Conservation (phyloP, 768 basidiomycete species). For the Calocera viscosa region DNA sequence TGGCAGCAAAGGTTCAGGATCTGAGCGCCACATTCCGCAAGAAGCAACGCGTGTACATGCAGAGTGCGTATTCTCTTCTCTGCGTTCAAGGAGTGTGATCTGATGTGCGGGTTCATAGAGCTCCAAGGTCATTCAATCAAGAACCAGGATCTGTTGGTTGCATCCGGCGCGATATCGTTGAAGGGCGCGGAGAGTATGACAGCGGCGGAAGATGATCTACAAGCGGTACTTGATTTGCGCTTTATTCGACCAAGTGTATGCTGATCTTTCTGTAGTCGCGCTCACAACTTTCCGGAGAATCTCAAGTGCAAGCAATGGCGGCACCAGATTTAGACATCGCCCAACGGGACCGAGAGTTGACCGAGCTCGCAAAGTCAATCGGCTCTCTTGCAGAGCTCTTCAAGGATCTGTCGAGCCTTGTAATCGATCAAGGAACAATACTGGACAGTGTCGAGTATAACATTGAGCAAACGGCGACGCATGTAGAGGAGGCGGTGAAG, state of each 20-base stretch:
- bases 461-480: constrained; percentile 77
- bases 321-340: constrained; percentile 33
- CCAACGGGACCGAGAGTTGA: constrained; percentile 55
- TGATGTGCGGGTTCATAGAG: constrained; percentile 36
- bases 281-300: not conserved
- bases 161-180: constrained; percentile 62
- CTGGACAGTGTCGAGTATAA: constrained; percentile 97
- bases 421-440: constrained; percentile 96
- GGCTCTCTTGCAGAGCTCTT: constrained; percentile 86
- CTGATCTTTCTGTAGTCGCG: not conserved
- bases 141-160: constrained; percentile 85
- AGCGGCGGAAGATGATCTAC: constrained; percentile 82
- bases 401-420: constrained; percentile 82
- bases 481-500: constrained; percentile 70
- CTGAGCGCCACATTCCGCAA: constrained; percentile 85
- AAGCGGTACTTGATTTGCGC: constrained; percentile 47
- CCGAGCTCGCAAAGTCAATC: constrained; percentile 85
- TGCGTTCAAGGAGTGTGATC: constrained; percentile 11
- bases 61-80: constrained; percentile 55
- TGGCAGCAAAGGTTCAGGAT: constrained; percentile 94
- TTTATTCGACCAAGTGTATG: not conserved
- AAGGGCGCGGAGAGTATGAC: constrained; percentile 71
- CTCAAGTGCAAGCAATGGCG: constrained; percentile 25
- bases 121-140: constrained; percentile 96
- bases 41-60: constrained; percentile 97